Evolutionary conservation across 257 asterid genomes (phyloP).

Genomic region (Penstemon newberryi): DNA sequence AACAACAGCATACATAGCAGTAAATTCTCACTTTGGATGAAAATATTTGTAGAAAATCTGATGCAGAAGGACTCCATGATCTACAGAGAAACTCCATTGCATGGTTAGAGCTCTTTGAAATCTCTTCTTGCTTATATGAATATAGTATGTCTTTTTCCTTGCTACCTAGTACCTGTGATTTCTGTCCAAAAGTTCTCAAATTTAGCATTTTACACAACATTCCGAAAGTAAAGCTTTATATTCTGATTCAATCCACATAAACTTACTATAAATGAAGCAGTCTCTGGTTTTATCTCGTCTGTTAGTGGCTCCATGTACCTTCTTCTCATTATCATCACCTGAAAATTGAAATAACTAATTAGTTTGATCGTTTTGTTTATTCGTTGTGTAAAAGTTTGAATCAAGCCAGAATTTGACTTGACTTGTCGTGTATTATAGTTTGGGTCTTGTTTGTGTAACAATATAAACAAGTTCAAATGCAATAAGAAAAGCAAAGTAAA

Average conservation of each 20-base stretch:
- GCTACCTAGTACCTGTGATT: slow-evolving; percentile 26
- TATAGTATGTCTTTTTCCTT: slow-evolving; percentile 21
- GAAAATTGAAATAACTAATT: neutral
- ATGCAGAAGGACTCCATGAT: slow-evolving; percentile 57
- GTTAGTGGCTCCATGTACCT: slow-evolving; percentile 25
- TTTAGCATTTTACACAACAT: neutral
- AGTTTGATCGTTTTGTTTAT: too few relatives aligned
- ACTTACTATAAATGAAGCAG: slow-evolving; percentile 34
- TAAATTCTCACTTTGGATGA: slow-evolving; percentile 46
- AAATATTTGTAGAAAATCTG: slow-evolving; percentile 47
- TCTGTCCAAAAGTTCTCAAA: slow-evolving; percentile 13
- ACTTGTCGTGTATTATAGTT: too few relatives aligned
- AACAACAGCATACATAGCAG: too few relatives aligned
- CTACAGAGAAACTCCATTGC: slow-evolving; percentile 60
- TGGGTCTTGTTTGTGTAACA: too few relatives aligned
- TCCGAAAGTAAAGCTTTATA: neutral
- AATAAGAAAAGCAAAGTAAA: too few relatives aligned
- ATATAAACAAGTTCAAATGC: too few relatives aligned
- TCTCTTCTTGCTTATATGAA: slow-evolving; percentile 39
- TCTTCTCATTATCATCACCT: slow-evolving; percentile 29
- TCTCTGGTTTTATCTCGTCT: slow-evolving; percentile 30
- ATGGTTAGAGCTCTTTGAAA: slow-evolving; percentile 38
- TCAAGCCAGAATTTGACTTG: too few relatives aligned
- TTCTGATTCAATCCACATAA: neutral
- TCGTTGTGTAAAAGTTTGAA: too few relatives aligned